phyloP scores from a whole-genome alignment of 2,329 filamentous ascomycete genomes.

The Aspergillus sp. region DNA sequence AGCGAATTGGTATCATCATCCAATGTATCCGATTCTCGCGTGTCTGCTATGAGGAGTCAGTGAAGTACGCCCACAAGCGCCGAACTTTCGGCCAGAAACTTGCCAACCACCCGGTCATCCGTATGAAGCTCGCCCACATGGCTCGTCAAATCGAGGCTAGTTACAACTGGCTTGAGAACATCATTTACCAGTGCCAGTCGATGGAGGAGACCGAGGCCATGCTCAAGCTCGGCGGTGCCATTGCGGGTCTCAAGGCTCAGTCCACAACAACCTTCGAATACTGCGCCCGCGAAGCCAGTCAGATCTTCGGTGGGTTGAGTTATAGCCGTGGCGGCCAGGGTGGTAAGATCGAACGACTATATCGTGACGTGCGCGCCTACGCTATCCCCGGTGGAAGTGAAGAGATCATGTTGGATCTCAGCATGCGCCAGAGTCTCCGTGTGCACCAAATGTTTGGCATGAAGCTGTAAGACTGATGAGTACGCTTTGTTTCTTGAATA shows the following conservation, averaged over 20 bases:
- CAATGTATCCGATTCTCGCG: constrained; percentile 93
- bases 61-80: constrained; percentile 97
- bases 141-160: constrained; percentile 94
- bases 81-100: constrained; percentile 95
- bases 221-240: constrained; percentile 90
- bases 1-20: constrained; percentile 98
- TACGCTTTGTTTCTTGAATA: neutral
- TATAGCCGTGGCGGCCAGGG: constrained; percentile 94
- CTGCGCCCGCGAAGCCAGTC: constrained; percentile 91
- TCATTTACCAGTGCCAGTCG: constrained; percentile 87
- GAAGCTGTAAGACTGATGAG: constrained; percentile 68
- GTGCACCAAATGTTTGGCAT: constrained; percentile 91
- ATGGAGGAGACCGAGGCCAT: constrained; percentile 96
- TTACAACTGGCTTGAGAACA: constrained; percentile 95
- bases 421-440: constrained; percentile 83
- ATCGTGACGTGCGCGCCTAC: constrained; percentile 93
- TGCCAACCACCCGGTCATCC: constrained; percentile 95
- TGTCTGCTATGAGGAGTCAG: constrained; percentile 93
- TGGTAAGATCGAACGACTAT: constrained; percentile 90
- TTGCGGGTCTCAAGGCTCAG: constrained; percentile 92
- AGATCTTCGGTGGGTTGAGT: constrained; percentile 94
- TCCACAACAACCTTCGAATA: constrained; percentile 94
- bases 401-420: constrained; percentile 98
- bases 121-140: constrained; percentile 97
- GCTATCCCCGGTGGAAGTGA: constrained; percentile 94